phyloP scores from a whole-genome alignment of 208 protist species.

The Herpetomonas samuelpessoai region DNA sequence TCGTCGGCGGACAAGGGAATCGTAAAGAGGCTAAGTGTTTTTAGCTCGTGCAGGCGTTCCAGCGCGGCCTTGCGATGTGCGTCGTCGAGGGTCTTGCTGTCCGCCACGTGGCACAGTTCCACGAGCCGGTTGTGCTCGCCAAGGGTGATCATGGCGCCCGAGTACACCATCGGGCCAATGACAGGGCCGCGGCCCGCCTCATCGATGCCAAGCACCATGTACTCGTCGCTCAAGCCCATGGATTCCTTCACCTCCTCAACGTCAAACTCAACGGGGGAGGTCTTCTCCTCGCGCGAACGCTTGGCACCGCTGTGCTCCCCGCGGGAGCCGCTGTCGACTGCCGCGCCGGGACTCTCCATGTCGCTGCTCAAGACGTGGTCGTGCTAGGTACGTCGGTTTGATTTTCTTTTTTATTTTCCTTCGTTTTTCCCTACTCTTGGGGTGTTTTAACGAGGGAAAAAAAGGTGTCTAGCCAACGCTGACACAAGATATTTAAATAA shows the following conservation, averaged over 20 bases:
- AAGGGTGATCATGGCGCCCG: slow-evolving; percentile 67
- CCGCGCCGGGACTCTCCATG: slow-evolving; percentile 21
- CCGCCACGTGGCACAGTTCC: slow-evolving; percentile 76
- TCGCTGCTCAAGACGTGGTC: too few relatives aligned
- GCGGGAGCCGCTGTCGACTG: slow-evolving; percentile 12
- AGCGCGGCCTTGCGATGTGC: slow-evolving; percentile 51
- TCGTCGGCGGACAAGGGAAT: slow-evolving; percentile 52
- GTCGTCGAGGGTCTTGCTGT: slow-evolving; percentile 82
- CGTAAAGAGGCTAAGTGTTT: slow-evolving; percentile 66
- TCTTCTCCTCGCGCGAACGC: slow-evolving; percentile 21
- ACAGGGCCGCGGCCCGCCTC: slow-evolving; percentile 95
- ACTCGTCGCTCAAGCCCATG: slow-evolving; percentile 46
- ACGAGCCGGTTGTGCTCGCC: slow-evolving; percentile 74
- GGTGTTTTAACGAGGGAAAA: too few relatives aligned
- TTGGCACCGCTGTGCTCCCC: slow-evolving; percentile 46
- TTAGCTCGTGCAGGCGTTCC: slow-evolving; percentile 46
- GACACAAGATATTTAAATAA: too few relatives aligned
- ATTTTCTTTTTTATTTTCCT: too few relatives aligned
- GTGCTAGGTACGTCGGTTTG: too few relatives aligned
- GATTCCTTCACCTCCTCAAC: slow-evolving; percentile 55
- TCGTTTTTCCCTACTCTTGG: too few relatives aligned
- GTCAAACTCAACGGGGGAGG: slow-evolving; percentile 50
- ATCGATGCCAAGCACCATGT: slow-evolving; percentile 92
- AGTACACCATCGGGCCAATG: slow-evolving; percentile 95
- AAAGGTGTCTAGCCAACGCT: too few relatives aligned